These are phyloP conservation scores for Coffea humblotiana DNA, from an alignment of 305 asterid genomes.

Conservation along the genomic window DNA sequence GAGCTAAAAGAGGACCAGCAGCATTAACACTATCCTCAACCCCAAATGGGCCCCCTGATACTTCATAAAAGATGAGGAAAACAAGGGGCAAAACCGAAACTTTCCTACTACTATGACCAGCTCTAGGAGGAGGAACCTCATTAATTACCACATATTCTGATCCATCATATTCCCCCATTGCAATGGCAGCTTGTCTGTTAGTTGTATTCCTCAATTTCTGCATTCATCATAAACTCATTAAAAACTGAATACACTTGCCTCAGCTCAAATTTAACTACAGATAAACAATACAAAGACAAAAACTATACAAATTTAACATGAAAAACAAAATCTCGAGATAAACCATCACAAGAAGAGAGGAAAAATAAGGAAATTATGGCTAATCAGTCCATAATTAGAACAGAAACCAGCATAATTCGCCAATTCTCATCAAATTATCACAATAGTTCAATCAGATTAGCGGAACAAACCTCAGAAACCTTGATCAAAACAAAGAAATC, in stretches of 20 bases:
- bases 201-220: slow-evolving; percentile 43
- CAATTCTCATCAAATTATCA: neutral
- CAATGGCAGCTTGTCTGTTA: slow-evolving; percentile 28
- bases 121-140: slow-evolving; percentile 35
- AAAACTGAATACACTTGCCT: neutral
- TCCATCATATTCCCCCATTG: slow-evolving; percentile 36
- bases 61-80: slow-evolving; percentile 84
- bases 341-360: neutral
- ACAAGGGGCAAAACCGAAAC: slow-evolving; percentile 65
- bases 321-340: neutral
- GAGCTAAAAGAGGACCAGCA: slow-evolving; percentile 81
- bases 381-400: neutral
- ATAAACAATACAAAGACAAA: neutral
- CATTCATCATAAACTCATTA: slow-evolving; percentile 22
- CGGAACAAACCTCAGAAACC: neutral
- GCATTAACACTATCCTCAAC: slow-evolving; percentile 74
- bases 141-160: slow-evolving; percentile 42
- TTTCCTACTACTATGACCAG: slow-evolving; percentile 38
- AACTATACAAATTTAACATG: neutral
- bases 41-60: slow-evolving; percentile 91
- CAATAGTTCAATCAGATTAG: neutral
- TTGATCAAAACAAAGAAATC: neutral
- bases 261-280: slow-evolving; percentile 5
- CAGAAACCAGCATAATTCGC: neutral
- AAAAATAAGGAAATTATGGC: neutral